Base-by-base conservation (phyloP, 768 basidiomycete genomes). In the Kwoniella pini region DNA sequence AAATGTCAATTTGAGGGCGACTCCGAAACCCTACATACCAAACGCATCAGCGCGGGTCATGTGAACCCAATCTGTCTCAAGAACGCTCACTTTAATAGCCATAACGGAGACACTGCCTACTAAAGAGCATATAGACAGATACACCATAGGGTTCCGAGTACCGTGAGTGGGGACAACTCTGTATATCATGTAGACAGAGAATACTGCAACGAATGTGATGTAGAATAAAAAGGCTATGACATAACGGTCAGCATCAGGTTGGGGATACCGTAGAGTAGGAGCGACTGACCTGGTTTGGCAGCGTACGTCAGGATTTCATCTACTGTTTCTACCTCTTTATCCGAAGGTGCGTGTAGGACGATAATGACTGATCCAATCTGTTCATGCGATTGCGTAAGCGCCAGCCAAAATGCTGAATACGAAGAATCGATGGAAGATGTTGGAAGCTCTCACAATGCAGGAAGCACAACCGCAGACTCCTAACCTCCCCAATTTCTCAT, bases 101-200 rank as follows among this genome's bases (percentile, higher is more conserved):
- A 99, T 98, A 80, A 98, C 86, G n/a, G 91, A 92, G 43, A 99
- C 86, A 28, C 91, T 93, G 11, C 96, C 96, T 43, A 92, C 92
- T 58, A 97, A 78, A 11, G 94, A 97, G 79, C 96, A 98, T 72
- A 99, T 95, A 26, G 93, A 93, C 64, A 98, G 85, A 80, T 96
- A 98, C 28, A 96, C 88, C 62, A 92, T 68, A 1, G 96, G 96
- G 64, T 88, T 93, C 57, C 86, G 84, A 44, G 88, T 88, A 30
- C 96, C 96, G 70, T 96, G 85, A 63, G 82, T 86, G 7, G 96
- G 96, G 1, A 85, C 88, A 62, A 96, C 83, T 24, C 80, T 80
- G 82, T 89, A 92, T 59, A 97, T 91, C 88, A 96, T 90, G 76
- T 90, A 82, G 33, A 92, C 76, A 6, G 88, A 82, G 79, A 92